Evolutionary conservation across 2,329 filamentous ascomycete genomes (phyloP), one percentile per base, ranked within the genome.

Genomic region (Cladobotryum mycophilum): DNA sequence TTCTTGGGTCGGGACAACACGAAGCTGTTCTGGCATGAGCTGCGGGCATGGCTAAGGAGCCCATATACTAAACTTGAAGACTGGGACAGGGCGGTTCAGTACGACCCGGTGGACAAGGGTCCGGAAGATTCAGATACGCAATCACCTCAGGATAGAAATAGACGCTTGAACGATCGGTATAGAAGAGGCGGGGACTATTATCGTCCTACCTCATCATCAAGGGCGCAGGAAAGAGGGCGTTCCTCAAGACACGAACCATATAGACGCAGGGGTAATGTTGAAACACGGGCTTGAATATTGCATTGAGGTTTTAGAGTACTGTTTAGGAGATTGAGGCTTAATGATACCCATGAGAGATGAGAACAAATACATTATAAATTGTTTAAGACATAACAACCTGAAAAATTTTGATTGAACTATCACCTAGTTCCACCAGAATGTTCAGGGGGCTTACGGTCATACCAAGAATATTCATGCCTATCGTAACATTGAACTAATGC

Each of bases 71-170:
- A 78, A 8, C 67, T 95, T 8, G 76, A 81, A 47, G 85, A 85
- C 43, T 97, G 90, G 89, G 92, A 96, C 70, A 72, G 78, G 15
- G 74, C 82, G 56, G 88, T 91, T 13, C 88, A 92, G 66, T 95
- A 96, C 34, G 61, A 62, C 22, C 37, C 46, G 5, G 17, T 46
- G 25, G 25, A 30, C 8, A 30, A 30, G 9, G 25, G 25, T 30
- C 25, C 25, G 25, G 25, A 30, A 11, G 25, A 35, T 4, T 30
- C 35, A 3, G 22, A 41, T 12, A 53, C 52, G 20, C 20, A 45
- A 25, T 37, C 13, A 42, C 41, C 18, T 15, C 47, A n/a, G 14
- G 30, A 38, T 11, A 25, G 14, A 8, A n/a, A 6, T 33, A 22
- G 41, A 22, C 14, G 18, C 6, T 12, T 17, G 18, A 34, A 11